Conservation (phyloP, 2,329 filamentous ascomycete genomes). For the Phoma sp. region DNA sequence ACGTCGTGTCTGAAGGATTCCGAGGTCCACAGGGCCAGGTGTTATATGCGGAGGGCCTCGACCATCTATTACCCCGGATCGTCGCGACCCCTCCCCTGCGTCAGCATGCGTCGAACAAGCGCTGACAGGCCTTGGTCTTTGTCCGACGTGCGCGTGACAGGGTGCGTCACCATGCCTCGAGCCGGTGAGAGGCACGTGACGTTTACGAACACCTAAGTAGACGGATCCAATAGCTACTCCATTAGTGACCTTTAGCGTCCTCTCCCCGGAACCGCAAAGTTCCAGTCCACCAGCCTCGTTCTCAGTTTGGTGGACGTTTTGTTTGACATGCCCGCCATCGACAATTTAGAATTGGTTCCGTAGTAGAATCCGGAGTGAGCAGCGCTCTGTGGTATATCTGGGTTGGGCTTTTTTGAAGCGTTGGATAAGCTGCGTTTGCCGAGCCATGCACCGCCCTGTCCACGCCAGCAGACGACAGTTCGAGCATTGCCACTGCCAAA, state of each 20-base stretch:
- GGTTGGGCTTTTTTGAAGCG: not conserved
- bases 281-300: too few relatives aligned
- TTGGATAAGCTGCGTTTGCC: conserved; percentile 9
- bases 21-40: not conserved
- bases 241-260: not conserved
- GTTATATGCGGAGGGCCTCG: not conserved
- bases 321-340: too few relatives aligned
- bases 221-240: conserved; percentile 4
- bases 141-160: conserved; percentile 11
- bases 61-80: conserved; percentile 17
- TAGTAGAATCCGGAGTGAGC: not conserved
- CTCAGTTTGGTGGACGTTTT: too few relatives aligned
- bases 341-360: too few relatives aligned
- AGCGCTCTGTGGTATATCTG: not conserved
- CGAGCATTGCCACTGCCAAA: conserved; percentile 51
- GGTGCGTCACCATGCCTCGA: not conserved
- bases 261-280: too few relatives aligned
- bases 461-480: conserved; percentile 52
- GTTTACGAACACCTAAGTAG: not conserved
- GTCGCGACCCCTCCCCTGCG: conserved; percentile 10
- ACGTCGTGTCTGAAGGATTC: not conserved
- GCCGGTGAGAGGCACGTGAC: too few relatives aligned
- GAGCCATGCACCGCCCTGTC: conserved; percentile 37
- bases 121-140: conserved; percentile 8
- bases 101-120: conserved; percentile 11